Evolutionary conservation across 768 basidiomycete genomes (phyloP), one percentile per base, ranked within the genome.

Genomic region (Agrocybe pediades): DNA sequence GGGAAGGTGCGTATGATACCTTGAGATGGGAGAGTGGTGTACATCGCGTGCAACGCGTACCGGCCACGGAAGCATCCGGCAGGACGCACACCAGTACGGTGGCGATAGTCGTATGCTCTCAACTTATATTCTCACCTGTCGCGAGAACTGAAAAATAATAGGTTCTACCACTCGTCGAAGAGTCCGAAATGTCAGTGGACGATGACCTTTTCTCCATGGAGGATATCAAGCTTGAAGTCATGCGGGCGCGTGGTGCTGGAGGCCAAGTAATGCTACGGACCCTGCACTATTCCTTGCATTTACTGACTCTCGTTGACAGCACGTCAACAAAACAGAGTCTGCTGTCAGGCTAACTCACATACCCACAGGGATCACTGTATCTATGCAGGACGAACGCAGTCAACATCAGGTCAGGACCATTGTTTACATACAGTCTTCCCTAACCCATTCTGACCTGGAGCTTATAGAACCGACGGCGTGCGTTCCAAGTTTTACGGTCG

Each of bases 261-360:
- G 96, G 97, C 15, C 95, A 97, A 79, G 92, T 92, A 56, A 25
- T 62, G 9, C 19, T 26, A 40, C 19, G 26, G 19, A 6, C 40
- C 19, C 20, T 20, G 33, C 13, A 20, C 9, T n/a, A 44, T 33
- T 50, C 17, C 48, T 27, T 25, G 11, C 17, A 49, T 29, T 43
- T 41, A 58, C 47, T 50, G 29, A 30, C n/a, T 48, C 42, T 25
- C 41, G 6, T 16, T 36, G 25, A 3, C 54, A 98, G 89, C 96
- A 98, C 71, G 97, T 98, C 63, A 99, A 99, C 74, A 92, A 89
- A 79, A 98, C 97, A 0, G 97, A 99, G 71, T 98, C 96, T 2
- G 96, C 97, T 2, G 95, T 99, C 19, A 87, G 97, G 1, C 70
- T 98, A 41, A 96, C 94, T 0, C 97, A 99, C 63, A 72, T 90